These are phyloP conservation scores for Venturia carpophila DNA, from an alignment of 2,329 filamentous ascomycete genomes.

Conservation along the genomic window DNA sequence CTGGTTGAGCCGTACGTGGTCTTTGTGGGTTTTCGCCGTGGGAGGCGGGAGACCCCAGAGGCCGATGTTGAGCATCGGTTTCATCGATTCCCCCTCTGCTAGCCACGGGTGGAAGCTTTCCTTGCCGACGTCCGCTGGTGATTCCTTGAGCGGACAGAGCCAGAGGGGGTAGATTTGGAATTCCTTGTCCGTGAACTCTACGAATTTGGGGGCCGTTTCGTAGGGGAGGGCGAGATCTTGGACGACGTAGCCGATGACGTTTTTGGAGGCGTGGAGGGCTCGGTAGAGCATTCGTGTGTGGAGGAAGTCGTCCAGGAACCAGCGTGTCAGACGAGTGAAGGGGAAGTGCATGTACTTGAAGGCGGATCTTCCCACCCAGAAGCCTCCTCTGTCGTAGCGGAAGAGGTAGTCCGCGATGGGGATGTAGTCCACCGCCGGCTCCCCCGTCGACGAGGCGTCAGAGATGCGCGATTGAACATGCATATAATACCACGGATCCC, in stretches of 20 bases:
- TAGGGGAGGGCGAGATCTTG: conserved; percentile 49
- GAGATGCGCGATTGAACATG: conserved; percentile 34
- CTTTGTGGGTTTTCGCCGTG: conserved; percentile 21
- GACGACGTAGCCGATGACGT: conserved; percentile 54
- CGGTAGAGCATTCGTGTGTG: conserved; percentile 59
- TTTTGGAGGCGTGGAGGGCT: conserved; percentile 54
- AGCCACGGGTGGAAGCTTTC: conserved; percentile 19
- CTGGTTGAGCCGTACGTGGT: conserved; percentile 49
- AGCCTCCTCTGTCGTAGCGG: conserved; percentile 62
- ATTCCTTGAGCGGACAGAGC: conserved; percentile 34
- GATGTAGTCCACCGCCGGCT: conserved; percentile 45
- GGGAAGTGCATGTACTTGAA: conserved; percentile 58
- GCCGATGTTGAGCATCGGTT: conserved; percentile 51
- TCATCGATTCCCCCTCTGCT: conserved; percentile 19
- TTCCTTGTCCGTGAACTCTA: conserved; percentile 17
- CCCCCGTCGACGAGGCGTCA: conserved; percentile 22
- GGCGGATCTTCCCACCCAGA: conserved; percentile 58
- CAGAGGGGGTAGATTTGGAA: conserved; percentile 37
- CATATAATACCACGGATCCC: conserved; percentile 47
- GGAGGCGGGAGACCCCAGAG: conserved; percentile 40
- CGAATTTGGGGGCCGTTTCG: conserved; percentile 15
- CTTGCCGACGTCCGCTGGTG: background rate
- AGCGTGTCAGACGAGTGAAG: conserved; percentile 57
- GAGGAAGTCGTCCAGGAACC: conserved; percentile 53
- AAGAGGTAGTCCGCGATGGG: conserved; percentile 61